Percentiles rank a stretch among this genome's conserved stretches.
Evolutionary conservation across 805 yeast genomes (phyloP).

Genomic region (Peterozyma toletana): DNA sequence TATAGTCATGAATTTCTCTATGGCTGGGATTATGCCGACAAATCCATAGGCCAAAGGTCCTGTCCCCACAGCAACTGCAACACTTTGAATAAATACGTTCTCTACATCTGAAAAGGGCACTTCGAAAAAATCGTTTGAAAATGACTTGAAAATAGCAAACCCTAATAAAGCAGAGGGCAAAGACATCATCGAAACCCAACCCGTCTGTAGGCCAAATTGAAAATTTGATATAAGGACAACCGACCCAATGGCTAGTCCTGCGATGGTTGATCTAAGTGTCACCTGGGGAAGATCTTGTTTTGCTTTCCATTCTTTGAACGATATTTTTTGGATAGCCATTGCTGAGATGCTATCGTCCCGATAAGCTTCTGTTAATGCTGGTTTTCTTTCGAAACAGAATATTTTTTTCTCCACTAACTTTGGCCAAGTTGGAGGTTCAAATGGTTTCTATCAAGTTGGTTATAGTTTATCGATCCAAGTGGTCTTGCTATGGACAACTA

Average conservation of each 20-base stretch:
- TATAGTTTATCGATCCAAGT: too few relatives aligned
- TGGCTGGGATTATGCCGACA: constrained; percentile 93
- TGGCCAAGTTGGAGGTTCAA: too few relatives aligned
- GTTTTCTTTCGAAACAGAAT: too few relatives aligned
- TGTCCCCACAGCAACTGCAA: constrained; percentile 95
- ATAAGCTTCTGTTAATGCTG: too few relatives aligned
- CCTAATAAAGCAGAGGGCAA: constrained; percentile 88
- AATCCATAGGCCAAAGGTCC: constrained; percentile 95
- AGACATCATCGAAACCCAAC: constrained; percentile 99
- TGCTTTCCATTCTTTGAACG: constrained; percentile 24
- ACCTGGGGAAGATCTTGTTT: constrained; percentile 57
- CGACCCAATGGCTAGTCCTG: constrained; percentile 82
- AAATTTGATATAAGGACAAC: constrained; percentile 83
- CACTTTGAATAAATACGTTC: constrained; percentile 84
- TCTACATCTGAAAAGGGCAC: constrained; percentile 79
- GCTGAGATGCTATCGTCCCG: too few relatives aligned
- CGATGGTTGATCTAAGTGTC: constrained; percentile 65
- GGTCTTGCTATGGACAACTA: too few relatives aligned
- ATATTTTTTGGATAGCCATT: too few relatives aligned
- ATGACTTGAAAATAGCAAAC: constrained; percentile 67
- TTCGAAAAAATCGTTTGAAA: constrained; percentile 23
- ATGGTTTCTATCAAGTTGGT: too few relatives aligned
- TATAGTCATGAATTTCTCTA: constrained; percentile 74
- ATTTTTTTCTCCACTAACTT: too few relatives aligned
- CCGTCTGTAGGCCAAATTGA: constrained; percentile 95